Conservation (phyloP, 495 filamentous ascomycete genomes). For the Daldinia grandis region DNA sequence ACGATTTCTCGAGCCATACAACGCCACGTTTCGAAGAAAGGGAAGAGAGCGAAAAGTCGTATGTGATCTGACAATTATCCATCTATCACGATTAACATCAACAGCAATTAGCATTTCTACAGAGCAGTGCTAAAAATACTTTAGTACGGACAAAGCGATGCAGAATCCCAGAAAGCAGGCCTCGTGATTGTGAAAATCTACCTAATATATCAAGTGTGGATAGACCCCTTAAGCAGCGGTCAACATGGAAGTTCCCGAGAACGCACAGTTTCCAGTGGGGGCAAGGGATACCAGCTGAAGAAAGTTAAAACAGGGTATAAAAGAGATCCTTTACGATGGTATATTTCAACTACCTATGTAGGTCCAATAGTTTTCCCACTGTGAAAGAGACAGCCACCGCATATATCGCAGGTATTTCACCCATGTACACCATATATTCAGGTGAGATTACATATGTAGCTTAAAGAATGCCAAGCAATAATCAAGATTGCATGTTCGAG, state of each 20-base stretch:
- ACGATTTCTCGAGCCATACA: neutral
- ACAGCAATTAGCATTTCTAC: neutral
- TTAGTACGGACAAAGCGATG: neutral
- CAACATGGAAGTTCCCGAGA: neutral
- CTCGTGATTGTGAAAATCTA: neutral
- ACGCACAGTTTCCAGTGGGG: neutral
- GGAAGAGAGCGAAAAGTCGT: neutral
- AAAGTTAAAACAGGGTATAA: neutral
- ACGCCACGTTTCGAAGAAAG: neutral
- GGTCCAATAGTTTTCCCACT: neutral
- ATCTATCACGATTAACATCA: neutral
- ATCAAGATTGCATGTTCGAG: neutral
- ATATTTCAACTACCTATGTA: neutral
- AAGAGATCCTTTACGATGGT: neutral
- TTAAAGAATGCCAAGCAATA: neutral
- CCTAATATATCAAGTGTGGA: neutral
- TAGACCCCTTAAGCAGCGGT: neutral
- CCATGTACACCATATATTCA: no score
- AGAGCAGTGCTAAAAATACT: neutral
- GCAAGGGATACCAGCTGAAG: neutral
- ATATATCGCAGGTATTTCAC: no score
- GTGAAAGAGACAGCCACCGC: neutral
- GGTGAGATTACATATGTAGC: neutral
- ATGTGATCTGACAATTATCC: neutral
- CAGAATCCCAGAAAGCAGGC: neutral